phyloP scores from a whole-genome alignment of 2,329 filamentous ascomycete genomes.

The Sarocladiaceae sp. region DNA sequence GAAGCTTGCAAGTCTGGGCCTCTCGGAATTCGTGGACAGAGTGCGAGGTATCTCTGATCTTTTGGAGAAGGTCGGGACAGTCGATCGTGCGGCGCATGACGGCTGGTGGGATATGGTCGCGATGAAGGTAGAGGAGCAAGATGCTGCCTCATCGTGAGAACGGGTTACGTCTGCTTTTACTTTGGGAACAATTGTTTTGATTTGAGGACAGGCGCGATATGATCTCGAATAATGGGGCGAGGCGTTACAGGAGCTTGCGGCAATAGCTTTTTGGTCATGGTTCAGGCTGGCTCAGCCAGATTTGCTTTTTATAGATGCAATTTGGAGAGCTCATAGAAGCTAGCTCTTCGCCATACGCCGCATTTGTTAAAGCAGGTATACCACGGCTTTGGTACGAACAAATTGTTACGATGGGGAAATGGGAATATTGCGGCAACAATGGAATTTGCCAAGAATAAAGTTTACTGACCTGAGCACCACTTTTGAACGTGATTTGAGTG shows the following conservation, averaged over 20 bases:
- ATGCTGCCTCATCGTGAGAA: slow-evolving; percentile 9
- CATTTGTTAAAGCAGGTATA: background rate
- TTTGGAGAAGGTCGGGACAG: slow-evolving; percentile 58
- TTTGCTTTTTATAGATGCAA: background rate
- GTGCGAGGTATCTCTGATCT: slow-evolving; percentile 68
- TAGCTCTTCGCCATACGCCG: background rate
- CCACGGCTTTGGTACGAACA: background rate
- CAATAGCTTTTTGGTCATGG: background rate
- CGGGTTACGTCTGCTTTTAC: too few relatives aligned
- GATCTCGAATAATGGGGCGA: background rate
- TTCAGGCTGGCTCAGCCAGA: background rate
- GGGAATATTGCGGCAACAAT: background rate
- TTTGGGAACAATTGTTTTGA: too few relatives aligned
- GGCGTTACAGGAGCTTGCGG: background rate
- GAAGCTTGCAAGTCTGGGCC: slow-evolving; percentile 62
- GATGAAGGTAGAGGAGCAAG: slow-evolving; percentile 46
- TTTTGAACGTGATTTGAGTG: too few relatives aligned
- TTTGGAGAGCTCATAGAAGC: background rate
- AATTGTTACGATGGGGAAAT: background rate
- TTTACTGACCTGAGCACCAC: too few relatives aligned
- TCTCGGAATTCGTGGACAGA: slow-evolving; percentile 69
- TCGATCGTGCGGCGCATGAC: slow-evolving; percentile 66
- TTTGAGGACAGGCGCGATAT: background rate
- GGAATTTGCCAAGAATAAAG: too few relatives aligned
- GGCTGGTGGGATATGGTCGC: slow-evolving; percentile 67